A percentile compares a stretch with the other conserved stretches of the same genome.
Evolutionary conservation across 139 green algal genomes (phyloP).

Genomic region (Coelastrella sp.): DNA sequence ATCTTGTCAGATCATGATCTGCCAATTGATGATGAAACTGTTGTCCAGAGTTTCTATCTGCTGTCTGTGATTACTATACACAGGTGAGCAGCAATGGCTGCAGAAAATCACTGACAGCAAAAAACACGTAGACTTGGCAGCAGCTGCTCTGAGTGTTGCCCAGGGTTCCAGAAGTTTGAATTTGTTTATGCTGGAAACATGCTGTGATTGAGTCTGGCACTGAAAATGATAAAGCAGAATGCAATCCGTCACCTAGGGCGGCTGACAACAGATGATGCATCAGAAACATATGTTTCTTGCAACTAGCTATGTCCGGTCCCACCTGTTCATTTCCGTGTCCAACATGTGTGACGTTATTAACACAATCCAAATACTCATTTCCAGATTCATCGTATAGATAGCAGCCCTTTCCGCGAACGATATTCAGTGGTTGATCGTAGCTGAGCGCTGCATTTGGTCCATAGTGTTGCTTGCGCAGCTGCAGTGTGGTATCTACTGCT

Average conservation of each 20-base stretch:
- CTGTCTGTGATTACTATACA: constrained; percentile 84
- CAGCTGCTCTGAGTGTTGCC: too few species aligned
- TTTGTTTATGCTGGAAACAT: too few species aligned
- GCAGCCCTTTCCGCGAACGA: constrained; percentile 68
- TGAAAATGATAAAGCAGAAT: too few species aligned
- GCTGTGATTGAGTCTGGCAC: too few species aligned
- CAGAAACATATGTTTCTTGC: background rate
- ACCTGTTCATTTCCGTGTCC: constrained; percentile 90
- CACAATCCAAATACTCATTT: constrained; percentile 73
- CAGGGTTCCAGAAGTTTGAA: too few species aligned
- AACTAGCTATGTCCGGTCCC: background rate
- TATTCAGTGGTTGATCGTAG: constrained; percentile 57
- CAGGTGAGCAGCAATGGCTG: constrained; percentile 72
- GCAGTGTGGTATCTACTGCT: too few species aligned
- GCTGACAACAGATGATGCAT: background rate
- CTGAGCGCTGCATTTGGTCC: constrained; percentile 47
- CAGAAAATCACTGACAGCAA: constrained; percentile 54
- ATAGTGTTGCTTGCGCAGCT: constrained; percentile 1
- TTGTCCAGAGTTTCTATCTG: constrained; percentile 61
- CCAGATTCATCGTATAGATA: constrained; percentile 74
- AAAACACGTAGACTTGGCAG: too few species aligned
- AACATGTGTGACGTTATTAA: constrained; percentile 87
- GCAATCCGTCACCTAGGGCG: too few species aligned
- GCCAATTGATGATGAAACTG: too few species aligned
- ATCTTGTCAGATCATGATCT: too few species aligned